Conservation (phyloP, 2,329 filamentous ascomycete genomes). For the Shiraia bambusicola region DNA sequence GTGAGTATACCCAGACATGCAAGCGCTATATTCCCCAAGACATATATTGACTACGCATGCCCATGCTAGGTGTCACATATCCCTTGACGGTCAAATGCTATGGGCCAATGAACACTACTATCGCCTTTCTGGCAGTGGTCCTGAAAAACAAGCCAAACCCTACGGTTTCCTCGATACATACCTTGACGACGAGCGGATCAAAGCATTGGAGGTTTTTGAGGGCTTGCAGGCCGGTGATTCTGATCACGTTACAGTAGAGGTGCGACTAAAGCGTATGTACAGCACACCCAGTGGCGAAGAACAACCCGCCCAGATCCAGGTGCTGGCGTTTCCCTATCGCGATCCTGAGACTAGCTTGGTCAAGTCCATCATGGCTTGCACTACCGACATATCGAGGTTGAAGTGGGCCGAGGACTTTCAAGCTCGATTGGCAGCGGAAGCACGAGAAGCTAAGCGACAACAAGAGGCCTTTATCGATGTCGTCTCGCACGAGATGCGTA, state of each 20-base stretch:
- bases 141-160: conserved; percentile 16
- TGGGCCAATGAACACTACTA: conserved; percentile 43
- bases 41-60: no score
- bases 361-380: conserved; percentile 41
- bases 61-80: conserved; percentile 17
- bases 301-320: conserved; percentile 34
- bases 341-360: conserved; percentile 29
- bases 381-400: conserved; percentile 43
- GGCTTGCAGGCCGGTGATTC: conserved; percentile 20
- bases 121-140: conserved; percentile 23
- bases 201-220: conserved; percentile 28
- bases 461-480: conserved; percentile 46
- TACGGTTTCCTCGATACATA: conserved; percentile 31
- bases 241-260: conserved; percentile 30
- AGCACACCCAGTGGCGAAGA: conserved; percentile 33
- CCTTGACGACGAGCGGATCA: conserved; percentile 29
- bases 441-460: conserved; percentile 43
- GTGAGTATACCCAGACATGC: conserved; percentile 5
- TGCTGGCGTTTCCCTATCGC: conserved; percentile 40
- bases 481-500: conserved; percentile 50
- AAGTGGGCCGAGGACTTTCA: conserved; percentile 46
- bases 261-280: conserved; percentile 35
- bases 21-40: no score
- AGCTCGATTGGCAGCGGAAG: conserved; percentile 40
- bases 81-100: conserved; percentile 31